Conservation (phyloP, 495 filamentous ascomycete species). For the Bathelium albidoporum region DNA sequence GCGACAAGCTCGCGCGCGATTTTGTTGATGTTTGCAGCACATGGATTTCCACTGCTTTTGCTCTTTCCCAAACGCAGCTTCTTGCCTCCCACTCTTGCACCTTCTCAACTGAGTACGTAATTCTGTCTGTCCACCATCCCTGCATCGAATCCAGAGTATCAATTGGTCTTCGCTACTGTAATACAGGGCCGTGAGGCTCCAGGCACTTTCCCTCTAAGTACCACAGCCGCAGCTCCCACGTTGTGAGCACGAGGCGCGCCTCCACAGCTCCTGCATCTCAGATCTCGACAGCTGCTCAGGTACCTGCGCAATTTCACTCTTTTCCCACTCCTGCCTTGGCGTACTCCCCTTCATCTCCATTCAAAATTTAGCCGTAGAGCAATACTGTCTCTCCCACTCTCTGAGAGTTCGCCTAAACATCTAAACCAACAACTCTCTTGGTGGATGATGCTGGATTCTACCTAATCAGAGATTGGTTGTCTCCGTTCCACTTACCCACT, state of each 20-base stretch:
- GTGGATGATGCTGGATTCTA: not conserved
- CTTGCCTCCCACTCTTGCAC: not conserved
- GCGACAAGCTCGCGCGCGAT: conserved; percentile 1
- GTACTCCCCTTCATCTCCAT: not conserved
- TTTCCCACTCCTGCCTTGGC: not conserved
- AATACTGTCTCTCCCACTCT: not conserved
- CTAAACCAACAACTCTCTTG: not conserved
- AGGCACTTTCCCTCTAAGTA: not conserved
- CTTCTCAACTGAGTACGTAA: not conserved
- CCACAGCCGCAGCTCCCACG: not conserved
- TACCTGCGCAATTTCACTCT: not conserved
- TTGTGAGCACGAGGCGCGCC: not conserved
- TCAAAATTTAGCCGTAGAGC: not conserved
- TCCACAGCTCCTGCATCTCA: not conserved
- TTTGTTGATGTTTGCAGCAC: not conserved
- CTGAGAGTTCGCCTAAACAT: not conserved
- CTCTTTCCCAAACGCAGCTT: not conserved
- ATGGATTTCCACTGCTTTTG: not conserved
- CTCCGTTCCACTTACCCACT: not conserved
- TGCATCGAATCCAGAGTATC: not conserved
- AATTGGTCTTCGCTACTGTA: too few relatives aligned
- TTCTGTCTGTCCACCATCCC: not conserved
- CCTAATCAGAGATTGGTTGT: not conserved
- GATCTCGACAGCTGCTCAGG: not conserved
- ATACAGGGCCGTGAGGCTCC: too few relatives aligned